phyloP scores from a whole-genome alignment of 1,284 basidiomycete genomes.

The Ceraceosorus guamensis region DNA sequence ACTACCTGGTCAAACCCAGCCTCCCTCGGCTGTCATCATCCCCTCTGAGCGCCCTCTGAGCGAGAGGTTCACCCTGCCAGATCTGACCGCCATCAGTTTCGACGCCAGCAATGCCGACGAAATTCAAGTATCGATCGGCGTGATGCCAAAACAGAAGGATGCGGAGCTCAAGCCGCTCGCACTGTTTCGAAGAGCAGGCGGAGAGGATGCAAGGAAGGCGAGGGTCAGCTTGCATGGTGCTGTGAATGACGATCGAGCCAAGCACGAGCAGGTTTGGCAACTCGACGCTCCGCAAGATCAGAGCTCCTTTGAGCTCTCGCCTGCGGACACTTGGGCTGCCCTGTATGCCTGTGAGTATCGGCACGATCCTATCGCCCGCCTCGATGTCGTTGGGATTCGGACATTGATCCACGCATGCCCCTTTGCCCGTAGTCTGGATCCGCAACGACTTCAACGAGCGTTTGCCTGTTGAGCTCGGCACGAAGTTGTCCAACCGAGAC shows the following conservation, averaged over 20 bases:
- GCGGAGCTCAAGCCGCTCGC: slow-evolving; percentile 1
- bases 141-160: slow-evolving; percentile 1
- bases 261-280: slow-evolving; percentile 13
- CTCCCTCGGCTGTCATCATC: slow-evolving; percentile 5
- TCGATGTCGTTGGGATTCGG: too few species aligned
- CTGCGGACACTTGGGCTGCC: slow-evolving; percentile 14
- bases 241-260: slow-evolving; percentile 20
- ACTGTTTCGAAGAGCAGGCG: background rate
- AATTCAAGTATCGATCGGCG: background rate
- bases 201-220: slow-evolving; percentile 1
- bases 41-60: slow-evolving; percentile 5
- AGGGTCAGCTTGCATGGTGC: slow-evolving; percentile 16
- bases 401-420: too few species aligned
- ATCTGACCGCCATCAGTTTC: slow-evolving; percentile 3
- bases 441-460: slow-evolving; percentile 17
- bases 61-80: slow-evolving; percentile 7
- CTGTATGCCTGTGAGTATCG: slow-evolving; percentile 16
- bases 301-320: background rate
- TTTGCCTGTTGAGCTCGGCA: slow-evolving; percentile 10
- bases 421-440: slow-evolving; percentile 17
- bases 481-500: background rate
- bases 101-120: background rate
- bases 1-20: too few species aligned
- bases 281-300: slow-evolving; percentile 6
- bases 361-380: background rate